Conservation (phyloP, 768 basidiomycete genomes). For the Boletellus emodensis region DNA sequence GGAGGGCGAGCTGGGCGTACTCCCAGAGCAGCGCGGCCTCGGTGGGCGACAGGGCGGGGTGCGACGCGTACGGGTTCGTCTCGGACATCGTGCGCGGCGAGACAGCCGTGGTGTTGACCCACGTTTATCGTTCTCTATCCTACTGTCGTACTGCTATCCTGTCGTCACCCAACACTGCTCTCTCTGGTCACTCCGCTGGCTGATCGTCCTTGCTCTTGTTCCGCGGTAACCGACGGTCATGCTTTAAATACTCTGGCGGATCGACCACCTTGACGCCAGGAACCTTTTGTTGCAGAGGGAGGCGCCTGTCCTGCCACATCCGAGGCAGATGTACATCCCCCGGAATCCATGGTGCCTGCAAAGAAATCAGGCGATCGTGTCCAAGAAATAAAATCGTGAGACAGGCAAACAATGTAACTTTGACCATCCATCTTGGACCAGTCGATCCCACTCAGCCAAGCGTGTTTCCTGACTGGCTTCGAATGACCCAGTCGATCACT, state of each 20-base stretch:
- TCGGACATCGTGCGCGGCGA: constrained; percentile 29
- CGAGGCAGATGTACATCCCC: constrained; percentile 21
- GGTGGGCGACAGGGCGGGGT: constrained; percentile 59
- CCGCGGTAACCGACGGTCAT: constrained; percentile 36
- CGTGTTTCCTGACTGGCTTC: constrained; percentile 36
- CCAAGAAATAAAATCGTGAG: background rate
- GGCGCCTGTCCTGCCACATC: constrained; percentile 36
- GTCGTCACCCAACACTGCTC: too few species aligned
- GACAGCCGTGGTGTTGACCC: too few species aligned
- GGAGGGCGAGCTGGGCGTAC: constrained; percentile 81
- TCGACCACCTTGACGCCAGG: constrained; percentile 37
- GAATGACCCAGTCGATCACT: constrained; percentile 38
- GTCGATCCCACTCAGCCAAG: constrained; percentile 44
- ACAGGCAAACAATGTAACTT: constrained; percentile 41
- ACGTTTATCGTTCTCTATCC: too few species aligned
- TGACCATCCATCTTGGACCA: constrained; percentile 45
- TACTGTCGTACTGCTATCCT: too few species aligned
- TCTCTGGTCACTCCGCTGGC: too few species aligned
- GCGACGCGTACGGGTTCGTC: constrained; percentile 68
- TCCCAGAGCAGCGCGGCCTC: constrained; percentile 89
- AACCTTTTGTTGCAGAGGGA: constrained; percentile 36
- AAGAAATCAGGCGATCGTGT: background rate
- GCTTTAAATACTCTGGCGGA: constrained; percentile 33
- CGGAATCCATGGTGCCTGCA: constrained; percentile 44
- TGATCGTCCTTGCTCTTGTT: background rate